Evolutionary conservation across 305 asterid species (phyloP).

Genomic region (Salvia sclarea): DNA sequence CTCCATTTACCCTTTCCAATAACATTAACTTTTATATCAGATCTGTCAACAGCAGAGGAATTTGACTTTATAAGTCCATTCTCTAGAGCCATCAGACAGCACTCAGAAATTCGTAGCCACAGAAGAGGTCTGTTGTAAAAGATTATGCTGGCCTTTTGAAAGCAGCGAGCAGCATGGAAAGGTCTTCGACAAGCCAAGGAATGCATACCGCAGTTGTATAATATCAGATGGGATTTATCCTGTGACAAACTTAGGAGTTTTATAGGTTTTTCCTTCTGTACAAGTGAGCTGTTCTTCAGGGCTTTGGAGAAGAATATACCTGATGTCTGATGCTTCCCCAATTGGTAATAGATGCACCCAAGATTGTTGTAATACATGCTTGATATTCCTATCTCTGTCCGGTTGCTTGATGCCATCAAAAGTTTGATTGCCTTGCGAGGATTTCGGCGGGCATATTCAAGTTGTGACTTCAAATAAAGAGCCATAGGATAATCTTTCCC

Average conservation of each 20-base stretch:
- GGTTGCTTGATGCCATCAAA: slow-evolving; percentile 70
- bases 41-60: slow-evolving; percentile 39
- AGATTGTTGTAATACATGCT: slow-evolving; percentile 88
- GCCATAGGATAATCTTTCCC: slow-evolving; percentile 81
- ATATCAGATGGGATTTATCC: slow-evolving; percentile 72
- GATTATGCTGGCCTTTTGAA: slow-evolving; percentile 59
- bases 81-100: slow-evolving; percentile 88
- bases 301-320: slow-evolving; percentile 80
- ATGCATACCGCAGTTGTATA: slow-evolving; percentile 79
- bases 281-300: slow-evolving; percentile 48
- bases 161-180: slow-evolving; percentile 72
- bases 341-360: slow-evolving; percentile 81
- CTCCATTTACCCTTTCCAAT: slow-evolving; percentile 96
- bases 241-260: slow-evolving; percentile 65
- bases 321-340: slow-evolving; percentile 77
- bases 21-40: slow-evolving; percentile 59
- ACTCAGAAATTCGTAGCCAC: slow-evolving; percentile 91
- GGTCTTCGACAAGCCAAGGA: slow-evolving; percentile 87
- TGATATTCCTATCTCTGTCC: slow-evolving; percentile 60
- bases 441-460: slow-evolving; percentile 88
- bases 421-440: slow-evolving; percentile 86
- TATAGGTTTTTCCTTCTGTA: slow-evolving; percentile 62
- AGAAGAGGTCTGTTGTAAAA: slow-evolving; percentile 69
- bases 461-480: slow-evolving; percentile 87
- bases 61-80: slow-evolving; percentile 64